Evolutionary conservation across 164 flowering plant genomes (phyloP), one percentile per base, ranked within the genome.

Genomic region (Magnolia changhungtana): DNA sequence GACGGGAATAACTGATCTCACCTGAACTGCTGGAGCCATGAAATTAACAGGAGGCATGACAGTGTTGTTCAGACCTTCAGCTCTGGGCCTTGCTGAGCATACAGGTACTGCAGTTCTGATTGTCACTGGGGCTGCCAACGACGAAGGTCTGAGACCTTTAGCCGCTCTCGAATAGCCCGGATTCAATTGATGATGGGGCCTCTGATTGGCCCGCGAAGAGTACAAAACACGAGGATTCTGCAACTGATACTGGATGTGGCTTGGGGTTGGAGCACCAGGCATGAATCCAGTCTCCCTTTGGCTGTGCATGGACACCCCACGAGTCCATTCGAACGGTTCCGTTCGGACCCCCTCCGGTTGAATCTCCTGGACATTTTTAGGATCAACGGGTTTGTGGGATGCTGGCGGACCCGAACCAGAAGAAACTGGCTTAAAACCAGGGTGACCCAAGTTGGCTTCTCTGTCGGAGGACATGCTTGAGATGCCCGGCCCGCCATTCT

Each of bases 1-100:
- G 18, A 87, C 90, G 14, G 89, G 92, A 1, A 83, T 78, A 50
- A 89, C 87, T 2, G 92, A 86, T 64, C 90, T 80, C 72, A 89
- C 85, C 72, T 87, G 84, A 74, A 89, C 90, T 24, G 90, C 78
- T 1, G 92, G 92, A 4, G 92, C 92, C 83, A 84, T 77, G 76
- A 74, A 79, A 68, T 8, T 16, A 59, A 78, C 69, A 69, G 81
- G 71, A 52, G 71, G 52, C 69, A 24, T 50, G 61, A 63, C 8
- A 9, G 61, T 9, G 18, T 55, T 55, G 63, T 73, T 76, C 69
- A 66, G 13, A 51, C 55, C 78, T 72, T 72, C 81, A 11, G 82
- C 74, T 74, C 78, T 74, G 1, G 75, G 79, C 11, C 71, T 73
- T 51, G 70, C 68, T 20, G 83, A 71, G 49, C 85, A 76, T 27